Evolutionary conservation across 2,329 filamentous ascomycete genomes (phyloP).

Genomic region (Xylariaceae sp.): DNA sequence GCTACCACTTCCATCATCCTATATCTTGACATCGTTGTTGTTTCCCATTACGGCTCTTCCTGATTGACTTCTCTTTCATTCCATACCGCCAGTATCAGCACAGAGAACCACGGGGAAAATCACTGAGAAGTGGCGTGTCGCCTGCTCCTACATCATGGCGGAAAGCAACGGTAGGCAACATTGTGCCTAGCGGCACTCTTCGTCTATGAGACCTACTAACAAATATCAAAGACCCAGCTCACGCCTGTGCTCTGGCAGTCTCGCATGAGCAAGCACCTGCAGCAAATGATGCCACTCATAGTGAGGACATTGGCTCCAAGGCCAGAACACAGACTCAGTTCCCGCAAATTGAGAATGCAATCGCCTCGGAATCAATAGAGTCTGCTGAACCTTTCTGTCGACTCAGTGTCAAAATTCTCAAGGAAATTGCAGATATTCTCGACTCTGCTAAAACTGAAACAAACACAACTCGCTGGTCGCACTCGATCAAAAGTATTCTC

Average conservation of each 20-base stretch:
- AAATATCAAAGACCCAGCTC: no score
- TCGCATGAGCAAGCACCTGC: no score
- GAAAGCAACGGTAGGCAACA: not conserved
- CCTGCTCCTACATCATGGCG: not conserved
- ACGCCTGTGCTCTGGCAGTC: no score
- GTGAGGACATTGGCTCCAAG: no score
- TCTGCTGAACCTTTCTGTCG: constrained; percentile 4
- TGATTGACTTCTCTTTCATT: no score
- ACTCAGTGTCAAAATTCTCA: constrained; percentile 9
- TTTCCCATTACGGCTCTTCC: no score
- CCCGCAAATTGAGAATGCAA: constrained; percentile 10
- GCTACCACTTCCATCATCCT: no score
- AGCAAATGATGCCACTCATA: no score
- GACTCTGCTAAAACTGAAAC: not conserved
- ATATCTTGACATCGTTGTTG: no score
- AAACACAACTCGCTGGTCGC: constrained; percentile 1
- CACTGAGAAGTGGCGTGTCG: not conserved
- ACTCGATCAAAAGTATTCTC: constrained; percentile 10
- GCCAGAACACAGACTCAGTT: not conserved
- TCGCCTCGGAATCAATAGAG: constrained; percentile 4
- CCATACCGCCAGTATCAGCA: no score
- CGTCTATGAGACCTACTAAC: no score
- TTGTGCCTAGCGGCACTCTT: not conserved
- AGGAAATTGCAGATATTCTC: constrained; percentile 4
- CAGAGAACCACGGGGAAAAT: no score